Percentiles rank a stretch among this genome's conserved stretches.
phyloP scores from a whole-genome alignment of 768 basidiomycete species.

The Phanerodontia chrysosporium region DNA sequence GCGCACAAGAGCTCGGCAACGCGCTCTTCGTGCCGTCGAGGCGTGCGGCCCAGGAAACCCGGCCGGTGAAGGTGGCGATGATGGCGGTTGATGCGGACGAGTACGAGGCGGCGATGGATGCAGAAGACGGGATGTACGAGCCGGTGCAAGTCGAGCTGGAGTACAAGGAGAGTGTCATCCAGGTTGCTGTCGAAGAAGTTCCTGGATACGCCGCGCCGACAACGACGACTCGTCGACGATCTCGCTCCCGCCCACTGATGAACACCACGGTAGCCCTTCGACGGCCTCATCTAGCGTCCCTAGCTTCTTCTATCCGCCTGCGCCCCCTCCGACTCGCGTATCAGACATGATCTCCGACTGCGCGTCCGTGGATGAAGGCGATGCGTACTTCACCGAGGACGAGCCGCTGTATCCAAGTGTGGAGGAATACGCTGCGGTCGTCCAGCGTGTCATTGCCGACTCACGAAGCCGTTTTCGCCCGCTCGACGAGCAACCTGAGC shows the following conservation, averaged over 20 bases:
- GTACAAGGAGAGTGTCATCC: not conserved
- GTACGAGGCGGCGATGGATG: not conserved
- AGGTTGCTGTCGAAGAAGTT: not conserved
- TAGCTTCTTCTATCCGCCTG: too few relatives aligned
- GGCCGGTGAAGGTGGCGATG: not conserved
- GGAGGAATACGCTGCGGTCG: not conserved
- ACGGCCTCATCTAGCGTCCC: too few relatives aligned
- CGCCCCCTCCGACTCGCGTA: too few relatives aligned
- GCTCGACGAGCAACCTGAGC: not conserved
- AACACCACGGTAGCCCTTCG: too few relatives aligned
- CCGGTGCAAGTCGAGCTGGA: not conserved
- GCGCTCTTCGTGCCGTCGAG: not conserved
- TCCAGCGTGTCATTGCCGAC: not conserved
- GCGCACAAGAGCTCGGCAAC: not conserved
- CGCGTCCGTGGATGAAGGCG: too few relatives aligned
- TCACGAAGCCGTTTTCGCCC: not conserved
- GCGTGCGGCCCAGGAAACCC: not conserved
- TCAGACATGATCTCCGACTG: too few relatives aligned
- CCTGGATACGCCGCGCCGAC: not conserved
- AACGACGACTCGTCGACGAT: not conserved
- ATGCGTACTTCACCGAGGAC: too few relatives aligned
- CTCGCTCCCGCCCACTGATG: not conserved
- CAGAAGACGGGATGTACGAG: not conserved
- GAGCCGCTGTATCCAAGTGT: too few relatives aligned
- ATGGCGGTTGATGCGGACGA: not conserved